Conservation (phyloP, 768 basidiomycete genomes). For the Naematelia encephala region DNA sequence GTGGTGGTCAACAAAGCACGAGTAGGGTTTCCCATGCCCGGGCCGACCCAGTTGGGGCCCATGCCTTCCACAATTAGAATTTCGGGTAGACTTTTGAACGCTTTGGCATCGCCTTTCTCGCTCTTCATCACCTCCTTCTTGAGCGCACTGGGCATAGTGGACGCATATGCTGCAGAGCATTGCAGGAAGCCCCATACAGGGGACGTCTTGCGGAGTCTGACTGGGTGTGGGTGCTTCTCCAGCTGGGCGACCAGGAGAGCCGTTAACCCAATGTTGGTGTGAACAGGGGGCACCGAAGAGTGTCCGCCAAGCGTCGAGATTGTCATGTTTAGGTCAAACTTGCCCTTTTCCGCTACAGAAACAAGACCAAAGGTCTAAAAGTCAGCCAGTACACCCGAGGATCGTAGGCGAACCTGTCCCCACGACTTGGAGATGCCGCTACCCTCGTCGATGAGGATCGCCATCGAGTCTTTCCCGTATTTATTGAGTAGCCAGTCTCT, state of each 20-base stretch:
- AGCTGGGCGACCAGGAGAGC: constrained; percentile 64
- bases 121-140: constrained; percentile 14
- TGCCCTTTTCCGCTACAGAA: constrained; percentile 49
- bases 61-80: constrained; percentile 10
- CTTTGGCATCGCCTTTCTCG: constrained; percentile 10
- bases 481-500: constrained; percentile 56
- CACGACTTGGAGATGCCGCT: constrained; percentile 53
- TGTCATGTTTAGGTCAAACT: constrained; percentile 29
- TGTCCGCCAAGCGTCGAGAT: constrained; percentile 65
- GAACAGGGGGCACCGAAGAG: constrained; percentile 73
- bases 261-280: constrained; percentile 78
- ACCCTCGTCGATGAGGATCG: constrained; percentile 78
- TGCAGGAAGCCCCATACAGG: constrained; percentile 52
- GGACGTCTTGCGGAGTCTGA: constrained; percentile 44
- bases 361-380: constrained; percentile 36
- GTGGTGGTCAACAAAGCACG: constrained; percentile 52
- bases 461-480: constrained; percentile 71
- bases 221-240: constrained; percentile 60
- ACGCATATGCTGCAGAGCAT: constrained; percentile 64
- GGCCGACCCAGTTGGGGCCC: constrained; percentile 2
- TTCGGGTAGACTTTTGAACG: constrained; percentile 16
- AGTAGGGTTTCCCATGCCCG: constrained; percentile 5
- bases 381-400: constrained; percentile 10
- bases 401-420: background rate
- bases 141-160: constrained; percentile 50